phyloP scores from a whole-genome alignment of 1,284 basidiomycete species.

The Trichosporon coremiiforme region DNA sequence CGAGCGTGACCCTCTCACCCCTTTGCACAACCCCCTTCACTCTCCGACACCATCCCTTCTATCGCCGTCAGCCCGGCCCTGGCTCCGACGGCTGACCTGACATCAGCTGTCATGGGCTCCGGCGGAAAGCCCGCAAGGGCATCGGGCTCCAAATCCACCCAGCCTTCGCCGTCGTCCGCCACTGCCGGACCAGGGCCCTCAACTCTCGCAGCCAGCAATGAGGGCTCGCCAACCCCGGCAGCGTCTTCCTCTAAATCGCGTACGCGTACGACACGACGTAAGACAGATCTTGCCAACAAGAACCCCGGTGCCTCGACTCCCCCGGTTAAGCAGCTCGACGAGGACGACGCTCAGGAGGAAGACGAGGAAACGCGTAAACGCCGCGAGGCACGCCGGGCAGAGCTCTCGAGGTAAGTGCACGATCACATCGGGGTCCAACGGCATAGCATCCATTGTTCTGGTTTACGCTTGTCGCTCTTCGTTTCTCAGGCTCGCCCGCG shows the following conservation, averaged over 20 bases:
- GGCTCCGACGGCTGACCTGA: conserved; percentile 2
- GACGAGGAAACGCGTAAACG: conserved; percentile 22
- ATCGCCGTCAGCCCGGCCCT: background rate
- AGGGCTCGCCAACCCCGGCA: conserved; percentile 2
- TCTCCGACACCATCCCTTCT: background rate
- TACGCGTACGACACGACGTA: conserved; percentile 17
- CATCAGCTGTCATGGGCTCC: conserved; percentile 17
- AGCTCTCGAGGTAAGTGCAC: conserved; percentile 17
- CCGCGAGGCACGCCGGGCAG: conserved; percentile 20
- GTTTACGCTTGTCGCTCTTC: background rate
- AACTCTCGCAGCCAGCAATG: conserved; percentile 6
- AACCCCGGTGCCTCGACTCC: conserved; percentile 13
- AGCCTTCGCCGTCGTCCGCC: conserved; percentile 9
- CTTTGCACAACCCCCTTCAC: no score
- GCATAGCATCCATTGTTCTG: background rate
- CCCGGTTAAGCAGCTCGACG: conserved; percentile 16
- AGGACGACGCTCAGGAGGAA: conserved; percentile 18
- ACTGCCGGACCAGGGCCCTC: conserved; percentile 8
- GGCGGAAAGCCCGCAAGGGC: conserved; percentile 18
- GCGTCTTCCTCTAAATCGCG: conserved; percentile 3
- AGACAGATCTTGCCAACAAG: conserved; percentile 16
- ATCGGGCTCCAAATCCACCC: conserved; percentile 3
- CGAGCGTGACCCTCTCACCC: no score
- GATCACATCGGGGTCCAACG: background rate
- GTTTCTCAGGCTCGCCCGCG: background rate